Percentiles rank a stretch among this genome's conserved stretches.
phyloP scores from a whole-genome alignment of 371 early-diverging fungal species.

The Catenaria anguillulae region DNA sequence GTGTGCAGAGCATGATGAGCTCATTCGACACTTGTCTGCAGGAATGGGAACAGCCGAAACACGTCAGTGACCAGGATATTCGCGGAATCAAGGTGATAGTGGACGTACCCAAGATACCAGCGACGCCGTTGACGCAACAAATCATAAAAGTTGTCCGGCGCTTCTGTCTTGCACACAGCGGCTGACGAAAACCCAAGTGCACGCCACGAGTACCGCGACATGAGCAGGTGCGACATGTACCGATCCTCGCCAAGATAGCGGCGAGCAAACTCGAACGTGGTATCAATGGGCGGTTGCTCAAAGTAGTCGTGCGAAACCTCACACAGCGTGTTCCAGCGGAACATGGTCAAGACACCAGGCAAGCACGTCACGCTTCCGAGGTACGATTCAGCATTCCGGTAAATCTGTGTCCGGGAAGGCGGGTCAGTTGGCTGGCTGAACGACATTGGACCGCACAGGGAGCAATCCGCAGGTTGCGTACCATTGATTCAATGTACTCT shows the following conservation, averaged over 20 bases:
- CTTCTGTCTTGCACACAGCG: no score
- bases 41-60: no score
- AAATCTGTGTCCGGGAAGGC: no score
- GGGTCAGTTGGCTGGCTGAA: no score
- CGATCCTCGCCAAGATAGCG: slow-evolving; percentile 19
- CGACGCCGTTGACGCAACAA: slow-evolving; percentile 7
- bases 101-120: slow-evolving; percentile 14
- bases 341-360: slow-evolving; percentile 26
- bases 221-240: slow-evolving; percentile 18
- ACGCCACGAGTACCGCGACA: neutral
- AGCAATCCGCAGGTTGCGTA: no score
- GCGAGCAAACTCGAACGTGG: slow-evolving; percentile 9
- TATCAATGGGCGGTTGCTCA: slow-evolving; percentile 13
- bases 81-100: no score
- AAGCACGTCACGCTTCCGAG: slow-evolving; percentile 23
- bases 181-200: slow-evolving; percentile 7
- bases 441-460: neutral
- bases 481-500: slow-evolving; percentile 24
- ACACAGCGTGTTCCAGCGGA: slow-evolving; percentile 16
- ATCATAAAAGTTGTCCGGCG: slow-evolving; percentile 2
- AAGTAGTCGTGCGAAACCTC: slow-evolving; percentile 20
- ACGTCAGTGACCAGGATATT: no score
- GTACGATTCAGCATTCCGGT: slow-evolving; percentile 16
- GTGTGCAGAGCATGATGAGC: slow-evolving; percentile 14
- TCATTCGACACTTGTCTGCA: no score